Percentiles rank a stretch among this genome's conserved stretches.
phyloP scores from a whole-genome alignment of 2,329 filamentous ascomycete genomes.

The Colletotrichum destructivum region DNA sequence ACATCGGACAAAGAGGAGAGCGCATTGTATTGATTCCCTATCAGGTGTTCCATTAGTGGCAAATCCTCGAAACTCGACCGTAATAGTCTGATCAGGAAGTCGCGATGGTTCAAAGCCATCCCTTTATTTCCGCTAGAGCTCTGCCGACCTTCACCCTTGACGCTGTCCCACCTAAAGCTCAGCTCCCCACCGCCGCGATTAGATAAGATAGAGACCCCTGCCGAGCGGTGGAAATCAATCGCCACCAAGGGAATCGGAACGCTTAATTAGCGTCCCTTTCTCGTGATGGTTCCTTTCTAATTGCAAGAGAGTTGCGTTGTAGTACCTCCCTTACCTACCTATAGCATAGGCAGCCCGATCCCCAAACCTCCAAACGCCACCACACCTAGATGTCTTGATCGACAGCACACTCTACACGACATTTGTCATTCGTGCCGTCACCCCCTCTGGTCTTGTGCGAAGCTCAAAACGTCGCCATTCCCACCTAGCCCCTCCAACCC shows the following conservation, averaged over 20 bases:
- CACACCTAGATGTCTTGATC: constrained; percentile 8
- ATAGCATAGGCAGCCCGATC: background rate
- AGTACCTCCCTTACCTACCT: background rate
- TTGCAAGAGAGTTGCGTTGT: constrained; percentile 4
- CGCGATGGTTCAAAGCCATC: background rate
- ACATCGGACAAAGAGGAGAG: no score
- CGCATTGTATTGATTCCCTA: no score
- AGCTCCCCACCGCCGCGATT: constrained; percentile 1
- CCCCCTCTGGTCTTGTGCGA: background rate
- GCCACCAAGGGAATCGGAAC: constrained; percentile 29
- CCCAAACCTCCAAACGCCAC: constrained; percentile 2
- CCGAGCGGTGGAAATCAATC: constrained; percentile 33
- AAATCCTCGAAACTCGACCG: background rate
- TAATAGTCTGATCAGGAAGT: background rate
- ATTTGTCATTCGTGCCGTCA: background rate
- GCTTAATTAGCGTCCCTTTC: constrained; percentile 9
- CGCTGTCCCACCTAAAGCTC: constrained; percentile 14
- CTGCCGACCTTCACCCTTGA: constrained; percentile 19
- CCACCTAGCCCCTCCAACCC: background rate
- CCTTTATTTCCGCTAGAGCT: constrained; percentile 5
- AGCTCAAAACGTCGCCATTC: background rate
- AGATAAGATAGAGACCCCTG: constrained; percentile 43
- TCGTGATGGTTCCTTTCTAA: constrained; percentile 14
- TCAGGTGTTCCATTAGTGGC: background rate
- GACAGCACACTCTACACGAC: background rate